Evolutionary conservation across 768 basidiomycete species (phyloP).

Genomic region (Amylocystis lapponica): DNA sequence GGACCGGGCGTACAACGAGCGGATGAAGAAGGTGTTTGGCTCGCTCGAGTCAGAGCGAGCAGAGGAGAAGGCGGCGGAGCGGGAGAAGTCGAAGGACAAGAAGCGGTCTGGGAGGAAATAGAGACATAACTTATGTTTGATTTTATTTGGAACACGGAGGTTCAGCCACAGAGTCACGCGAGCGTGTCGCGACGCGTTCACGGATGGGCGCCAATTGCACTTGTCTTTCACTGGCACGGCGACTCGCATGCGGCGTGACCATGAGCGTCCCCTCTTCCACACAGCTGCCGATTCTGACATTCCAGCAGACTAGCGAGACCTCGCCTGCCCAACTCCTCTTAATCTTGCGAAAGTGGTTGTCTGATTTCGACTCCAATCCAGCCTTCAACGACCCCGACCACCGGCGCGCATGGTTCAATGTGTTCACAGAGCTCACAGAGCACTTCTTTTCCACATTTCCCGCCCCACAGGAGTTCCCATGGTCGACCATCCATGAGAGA

Average conservation of each 20-base stretch:
- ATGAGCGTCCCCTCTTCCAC: slow-evolving; percentile 8
- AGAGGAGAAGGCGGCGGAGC: slow-evolving; percentile 90
- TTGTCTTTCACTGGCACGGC: no score
- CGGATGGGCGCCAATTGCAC: no score
- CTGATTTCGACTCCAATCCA: slow-evolving; percentile 4
- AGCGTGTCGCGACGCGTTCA: no score
- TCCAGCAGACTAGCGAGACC: slow-evolving; percentile 11
- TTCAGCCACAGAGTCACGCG: no score
- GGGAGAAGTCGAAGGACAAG: slow-evolving; percentile 75
- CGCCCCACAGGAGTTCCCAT: slow-evolving; percentile 42
- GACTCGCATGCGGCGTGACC: no score
- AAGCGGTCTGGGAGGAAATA: slow-evolving; percentile 73
- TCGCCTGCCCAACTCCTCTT: slow-evolving; percentile 10
- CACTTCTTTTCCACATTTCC: slow-evolving; percentile 51
- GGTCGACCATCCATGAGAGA: slow-evolving; percentile 53
- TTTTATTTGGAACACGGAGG: no score
- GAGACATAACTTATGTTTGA: no score
- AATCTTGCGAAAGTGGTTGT: slow-evolving; percentile 10
- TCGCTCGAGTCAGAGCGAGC: slow-evolving; percentile 83
- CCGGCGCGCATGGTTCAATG: slow-evolving; percentile 3
- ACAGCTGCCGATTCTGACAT: slow-evolving; percentile 13
- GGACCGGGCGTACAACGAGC: slow-evolving; percentile 71
- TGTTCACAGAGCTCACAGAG: slow-evolving; percentile 35
- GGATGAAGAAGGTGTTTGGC: slow-evolving; percentile 78
- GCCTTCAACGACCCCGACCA: neutral